Percentiles rank a stretch among this genome's conserved stretches.
Conservation (phyloP, 1,284 basidiomycete genomes). For the Pisolithus thermaeus region DNA sequence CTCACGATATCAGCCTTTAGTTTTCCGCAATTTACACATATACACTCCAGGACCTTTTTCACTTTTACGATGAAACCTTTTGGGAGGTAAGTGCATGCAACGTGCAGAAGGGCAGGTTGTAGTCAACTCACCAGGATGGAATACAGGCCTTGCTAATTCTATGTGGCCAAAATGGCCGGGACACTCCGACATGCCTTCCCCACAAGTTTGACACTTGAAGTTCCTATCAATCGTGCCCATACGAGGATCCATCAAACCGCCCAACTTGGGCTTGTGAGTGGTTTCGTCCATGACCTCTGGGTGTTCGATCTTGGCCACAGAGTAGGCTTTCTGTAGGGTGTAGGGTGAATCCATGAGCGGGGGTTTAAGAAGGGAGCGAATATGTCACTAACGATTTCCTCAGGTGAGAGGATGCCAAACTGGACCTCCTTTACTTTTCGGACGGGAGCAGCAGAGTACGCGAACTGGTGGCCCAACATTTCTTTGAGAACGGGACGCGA, state of each 20-base stretch:
- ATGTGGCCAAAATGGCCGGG: slow-evolving; percentile 99
- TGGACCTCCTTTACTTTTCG: slow-evolving; percentile 97
- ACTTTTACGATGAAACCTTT: slow-evolving; percentile 97
- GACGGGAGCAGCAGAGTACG: slow-evolving; percentile 89
- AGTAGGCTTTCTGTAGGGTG: slow-evolving; percentile 83
- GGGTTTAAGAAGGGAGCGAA: slow-evolving; percentile 8
- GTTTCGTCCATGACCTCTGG: slow-evolving; percentile 98
- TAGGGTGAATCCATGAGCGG: slow-evolving; percentile 11
- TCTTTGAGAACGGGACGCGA: slow-evolving; percentile 5
- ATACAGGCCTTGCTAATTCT: slow-evolving; percentile 93
- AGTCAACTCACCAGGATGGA: slow-evolving; percentile 78
- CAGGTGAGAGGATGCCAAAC: slow-evolving; percentile 99
- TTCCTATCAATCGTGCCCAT: slow-evolving; percentile 99
- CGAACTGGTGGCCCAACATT: slow-evolving; percentile 83
- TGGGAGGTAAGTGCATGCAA: background rate
- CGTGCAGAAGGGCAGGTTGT: background rate
- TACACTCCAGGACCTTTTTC: slow-evolving; percentile 99
- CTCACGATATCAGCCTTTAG: slow-evolving; percentile 95
- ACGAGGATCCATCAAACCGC: slow-evolving; percentile 95
- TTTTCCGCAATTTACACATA: slow-evolving; percentile 98
- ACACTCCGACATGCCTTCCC: slow-evolving; percentile 97
- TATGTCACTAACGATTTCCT: slow-evolving; percentile 86
- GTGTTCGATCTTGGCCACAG: slow-evolving; percentile 96
- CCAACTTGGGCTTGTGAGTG: slow-evolving; percentile 82
- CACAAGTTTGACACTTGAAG: slow-evolving; percentile 99